Conservation (phyloP, 768 basidiomycete species). For the Lactarius indigo region DNA sequence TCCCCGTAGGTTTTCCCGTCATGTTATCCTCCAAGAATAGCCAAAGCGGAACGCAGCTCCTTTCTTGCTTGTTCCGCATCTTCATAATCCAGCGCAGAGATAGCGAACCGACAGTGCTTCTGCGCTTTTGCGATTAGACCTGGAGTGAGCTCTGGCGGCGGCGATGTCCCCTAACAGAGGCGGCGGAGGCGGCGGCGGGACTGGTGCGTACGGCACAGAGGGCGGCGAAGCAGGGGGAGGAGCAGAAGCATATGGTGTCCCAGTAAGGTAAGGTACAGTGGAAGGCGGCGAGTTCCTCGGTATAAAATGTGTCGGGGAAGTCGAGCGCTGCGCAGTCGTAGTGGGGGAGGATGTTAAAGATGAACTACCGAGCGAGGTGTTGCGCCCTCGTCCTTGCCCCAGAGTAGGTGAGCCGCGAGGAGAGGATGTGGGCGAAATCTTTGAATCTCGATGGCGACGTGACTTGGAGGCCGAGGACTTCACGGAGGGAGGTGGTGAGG, state of each 20-base stretch:
- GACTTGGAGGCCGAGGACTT: slow-evolving; percentile 13
- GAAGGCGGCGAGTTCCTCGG: slow-evolving; percentile 19
- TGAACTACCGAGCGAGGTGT: slow-evolving; percentile 1
- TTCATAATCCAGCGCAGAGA: slow-evolving; percentile 95
- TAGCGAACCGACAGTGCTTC: slow-evolving; percentile 90
- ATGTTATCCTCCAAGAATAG: slow-evolving; percentile 52
- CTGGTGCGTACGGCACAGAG: slow-evolving; percentile 19
- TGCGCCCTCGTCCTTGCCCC: neutral
- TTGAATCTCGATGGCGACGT: slow-evolving; percentile 2
- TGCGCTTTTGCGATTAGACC: slow-evolving; percentile 70
- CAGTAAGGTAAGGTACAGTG: slow-evolving; percentile 9
- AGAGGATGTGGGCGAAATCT: neutral
- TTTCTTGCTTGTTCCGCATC: slow-evolving; percentile 82
- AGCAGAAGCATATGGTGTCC: slow-evolving; percentile 8
- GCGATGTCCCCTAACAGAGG: slow-evolving; percentile 15
- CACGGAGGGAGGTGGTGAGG: slow-evolving; percentile 7
- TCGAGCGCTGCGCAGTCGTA: neutral
- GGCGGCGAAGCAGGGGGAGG: slow-evolving; percentile 21
- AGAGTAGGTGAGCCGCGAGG: slow-evolving; percentile 9
- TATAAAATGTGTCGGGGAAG: slow-evolving; percentile 23
- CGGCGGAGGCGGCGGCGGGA: slow-evolving; percentile 23
- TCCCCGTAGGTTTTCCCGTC: neutral
- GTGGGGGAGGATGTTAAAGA: slow-evolving; percentile 10
- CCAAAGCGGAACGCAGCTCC: slow-evolving; percentile 77
- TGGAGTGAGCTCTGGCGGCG: slow-evolving; percentile 52